These are phyloP conservation scores for Pseudogymnoascus sp. DNA, from an alignment of 2,329 filamentous ascomycete genomes.

Conservation along the genomic window DNA sequence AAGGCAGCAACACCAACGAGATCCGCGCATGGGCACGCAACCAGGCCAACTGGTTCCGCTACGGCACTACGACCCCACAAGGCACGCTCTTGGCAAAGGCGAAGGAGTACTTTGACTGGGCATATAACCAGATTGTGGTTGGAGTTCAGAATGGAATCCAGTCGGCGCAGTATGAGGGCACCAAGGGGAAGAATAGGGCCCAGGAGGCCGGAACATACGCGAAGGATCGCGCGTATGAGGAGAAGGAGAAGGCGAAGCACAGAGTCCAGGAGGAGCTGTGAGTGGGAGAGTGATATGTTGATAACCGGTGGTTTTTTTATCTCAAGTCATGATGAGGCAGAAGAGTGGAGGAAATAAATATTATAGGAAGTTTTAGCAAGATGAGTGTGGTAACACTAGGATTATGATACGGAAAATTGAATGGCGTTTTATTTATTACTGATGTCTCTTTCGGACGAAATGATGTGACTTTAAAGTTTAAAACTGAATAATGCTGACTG, in stretches of 20 bases:
- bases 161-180: constrained; percentile 30
- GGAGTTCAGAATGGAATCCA: constrained; percentile 38
- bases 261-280: constrained; percentile 24
- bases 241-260: constrained; percentile 28
- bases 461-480: background rate
- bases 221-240: constrained; percentile 29
- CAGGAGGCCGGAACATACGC: constrained; percentile 29
- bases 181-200: constrained; percentile 37
- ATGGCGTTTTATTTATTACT: background rate
- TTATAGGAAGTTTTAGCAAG: background rate
- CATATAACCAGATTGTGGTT: constrained; percentile 22
- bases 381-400: background rate
- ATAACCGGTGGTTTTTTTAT: background rate
- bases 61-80: constrained; percentile 60
- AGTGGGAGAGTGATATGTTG: background rate
- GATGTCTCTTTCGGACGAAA: background rate
- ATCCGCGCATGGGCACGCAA: constrained; percentile 63
- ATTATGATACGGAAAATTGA: background rate
- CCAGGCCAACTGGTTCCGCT: constrained; percentile 68
- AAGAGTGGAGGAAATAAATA: background rate
- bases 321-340: background rate
- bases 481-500: no score
- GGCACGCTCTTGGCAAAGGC: constrained; percentile 60
- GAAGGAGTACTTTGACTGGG: constrained; percentile 33
- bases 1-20: constrained; percentile 44